A percentile compares a stretch with the other conserved stretches of the same genome.
Evolutionary conservation across 1,284 basidiomycete genomes (phyloP).

Genomic region (Boletus calvinii): DNA sequence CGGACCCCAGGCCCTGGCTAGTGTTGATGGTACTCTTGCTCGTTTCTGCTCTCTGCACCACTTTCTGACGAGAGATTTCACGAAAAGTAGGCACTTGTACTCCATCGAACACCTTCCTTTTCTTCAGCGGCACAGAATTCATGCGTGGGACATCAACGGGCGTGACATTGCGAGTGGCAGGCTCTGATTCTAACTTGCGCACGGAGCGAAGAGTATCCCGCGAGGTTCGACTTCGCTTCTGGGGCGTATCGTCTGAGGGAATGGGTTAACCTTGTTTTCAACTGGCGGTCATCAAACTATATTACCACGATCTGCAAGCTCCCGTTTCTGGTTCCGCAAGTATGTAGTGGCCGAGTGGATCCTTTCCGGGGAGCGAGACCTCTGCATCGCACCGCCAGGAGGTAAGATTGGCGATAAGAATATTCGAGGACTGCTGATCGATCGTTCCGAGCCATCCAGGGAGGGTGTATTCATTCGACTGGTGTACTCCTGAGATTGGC

Average conservation of each 20-base stretch:
- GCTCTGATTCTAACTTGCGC: constrained; percentile 28
- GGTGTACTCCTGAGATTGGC: constrained; percentile 23
- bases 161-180: constrained; percentile 22
- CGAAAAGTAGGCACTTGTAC: constrained; percentile 25
- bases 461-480: constrained; percentile 4
- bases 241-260: constrained; percentile 14
- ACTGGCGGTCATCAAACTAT: not conserved
- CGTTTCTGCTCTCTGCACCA: not conserved
- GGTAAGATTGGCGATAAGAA: not conserved
- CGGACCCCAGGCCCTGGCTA: not conserved
- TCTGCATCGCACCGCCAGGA: not conserved
- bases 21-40: not conserved
- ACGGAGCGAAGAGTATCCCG: constrained; percentile 12
- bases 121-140: constrained; percentile 24
- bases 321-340: constrained; percentile 12
- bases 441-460: not conserved
- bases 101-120: constrained; percentile 28
- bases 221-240: constrained; percentile 22
- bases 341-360: not conserved
- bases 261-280: constrained; percentile 5
- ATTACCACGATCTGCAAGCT: constrained; percentile 13
- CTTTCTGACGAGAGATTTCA: constrained; percentile 13
- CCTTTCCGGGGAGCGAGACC: not conserved
- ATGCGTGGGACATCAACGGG: constrained; percentile 17
- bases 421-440: not conserved